Base-by-base conservation (phyloP, 768 basidiomycete species). In the Psilocybe tampanensis region DNA sequence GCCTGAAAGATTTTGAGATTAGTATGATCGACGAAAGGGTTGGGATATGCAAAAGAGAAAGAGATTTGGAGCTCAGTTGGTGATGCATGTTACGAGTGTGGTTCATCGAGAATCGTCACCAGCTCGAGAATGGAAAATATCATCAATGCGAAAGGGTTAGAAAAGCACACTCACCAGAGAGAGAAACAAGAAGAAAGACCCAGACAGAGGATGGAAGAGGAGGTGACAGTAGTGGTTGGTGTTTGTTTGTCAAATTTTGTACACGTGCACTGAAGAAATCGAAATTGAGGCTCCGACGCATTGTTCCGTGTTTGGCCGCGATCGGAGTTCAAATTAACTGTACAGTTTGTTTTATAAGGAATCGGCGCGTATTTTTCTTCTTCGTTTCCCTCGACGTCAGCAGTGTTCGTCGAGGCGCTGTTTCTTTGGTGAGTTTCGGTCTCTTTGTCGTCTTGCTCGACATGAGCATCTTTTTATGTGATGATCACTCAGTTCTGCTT, bases 401-500 rank as follows among this genome's bases (percentile, higher is more conserved):
- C 22, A 22, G n/a, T n/a, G n/a, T n/a, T n/a, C 21, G 23, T 22
- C 36, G 36, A 39, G 4, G 22, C 42, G 21, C 47, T 34, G 41
- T 56, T 45, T 44, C 57, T 34, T 61, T 48, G 13, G 18, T 74
- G 60, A 72, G 71, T 61, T 52, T 45, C 11, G 29, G 21, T 52
- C 61, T 56, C 29, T 45, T 50, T 53, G n/a, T 39, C 17, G 19
- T 41, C 43, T 54, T 55, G 33, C 44, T 59, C 8, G 21, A 51
- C 58, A 21, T 45, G 47, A 60, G 55, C 55, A 26, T 48, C 63
- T 54, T 6, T 47, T 55, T 70, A 44, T 65, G 61, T 78, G 82
- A 82, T 86, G 85, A 82, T 72, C 65, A 68, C 73, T 86, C 86
- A 87, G 86, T 89, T 89, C 87, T 89, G 88, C 88, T 89, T 89